Evolutionary conservation across 345 rosid species (phyloP).

Genomic region (Sisymbrium irio): DNA sequence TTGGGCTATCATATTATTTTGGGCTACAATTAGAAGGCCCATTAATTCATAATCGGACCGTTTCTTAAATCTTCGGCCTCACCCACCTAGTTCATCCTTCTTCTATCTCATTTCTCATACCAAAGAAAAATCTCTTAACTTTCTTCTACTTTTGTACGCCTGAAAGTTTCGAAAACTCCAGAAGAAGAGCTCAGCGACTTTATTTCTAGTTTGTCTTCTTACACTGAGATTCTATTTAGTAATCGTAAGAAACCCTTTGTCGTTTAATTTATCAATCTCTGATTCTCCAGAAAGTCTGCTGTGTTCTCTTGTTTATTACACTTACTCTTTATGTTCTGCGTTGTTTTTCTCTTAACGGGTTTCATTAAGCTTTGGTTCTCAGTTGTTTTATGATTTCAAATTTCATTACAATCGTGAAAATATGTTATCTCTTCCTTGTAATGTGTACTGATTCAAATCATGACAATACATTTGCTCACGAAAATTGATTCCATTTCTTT

Average conservation of each 20-base stretch:
- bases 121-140: neutral
- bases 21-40: constrained; percentile 5
- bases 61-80: neutral
- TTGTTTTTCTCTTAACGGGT: neutral
- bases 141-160: neutral
- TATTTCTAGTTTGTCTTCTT: neutral
- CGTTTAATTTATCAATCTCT: neutral
- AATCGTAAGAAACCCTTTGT: too few relatives aligned
- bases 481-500: neutral
- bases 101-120: constrained; percentile 23
- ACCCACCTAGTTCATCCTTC: constrained; percentile 7
- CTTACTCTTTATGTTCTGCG: neutral
- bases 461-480: neutral
- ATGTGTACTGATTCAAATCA: too few relatives aligned
- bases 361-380: too few relatives aligned
- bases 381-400: neutral
- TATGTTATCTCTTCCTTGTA: neutral
- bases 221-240: too few relatives aligned
- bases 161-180: neutral
- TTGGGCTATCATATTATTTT: neutral
- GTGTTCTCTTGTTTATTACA: neutral
- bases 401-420: neutral
- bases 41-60: neutral
- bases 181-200: constrained; percentile 18
- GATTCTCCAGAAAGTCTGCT: neutral